A percentile compares a stretch with the other conserved stretches of the same genome.
Conservation (phyloP, 768 basidiomycete genomes). For the Tylopilus plumbeoviolaceoides region DNA sequence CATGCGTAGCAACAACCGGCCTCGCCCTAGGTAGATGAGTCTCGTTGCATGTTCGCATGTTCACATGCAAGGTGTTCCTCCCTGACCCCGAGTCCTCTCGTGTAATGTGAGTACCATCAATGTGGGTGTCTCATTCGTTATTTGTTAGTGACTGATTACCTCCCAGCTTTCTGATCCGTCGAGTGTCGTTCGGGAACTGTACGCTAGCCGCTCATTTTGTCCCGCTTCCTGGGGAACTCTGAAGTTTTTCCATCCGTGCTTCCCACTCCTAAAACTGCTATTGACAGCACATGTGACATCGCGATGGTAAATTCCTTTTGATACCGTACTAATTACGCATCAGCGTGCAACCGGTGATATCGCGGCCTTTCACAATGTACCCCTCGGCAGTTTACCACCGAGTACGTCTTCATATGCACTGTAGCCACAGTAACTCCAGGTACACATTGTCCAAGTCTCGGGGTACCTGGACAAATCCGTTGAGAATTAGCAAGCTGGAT, state of each 20-base stretch:
- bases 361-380: not conserved
- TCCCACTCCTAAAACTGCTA: not conserved
- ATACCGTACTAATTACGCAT: not conserved
- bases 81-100: not conserved
- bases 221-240: not conserved
- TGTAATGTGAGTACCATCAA: not conserved
- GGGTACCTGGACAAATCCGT: not conserved
- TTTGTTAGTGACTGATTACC: not conserved
- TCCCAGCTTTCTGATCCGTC: not conserved
- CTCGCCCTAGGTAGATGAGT: too few species aligned
- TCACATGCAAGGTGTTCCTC: not conserved
- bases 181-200: not conserved
- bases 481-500: not conserved
- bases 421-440: not conserved
- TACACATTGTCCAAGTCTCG: not conserved
- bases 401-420: not conserved
- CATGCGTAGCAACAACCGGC: too few species aligned
- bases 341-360: conserved; percentile 6
- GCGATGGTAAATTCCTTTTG: too few species aligned
- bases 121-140: not conserved
- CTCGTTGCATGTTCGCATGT: not conserved
- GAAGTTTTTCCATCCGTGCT: not conserved
- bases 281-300: not conserved
- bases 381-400: not conserved
- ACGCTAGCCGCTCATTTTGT: not conserved